These are phyloP conservation scores for Phellopilus nigrolimitatus DNA, from an alignment of 1,284 basidiomycete genomes.

Conservation along the genomic window DNA sequence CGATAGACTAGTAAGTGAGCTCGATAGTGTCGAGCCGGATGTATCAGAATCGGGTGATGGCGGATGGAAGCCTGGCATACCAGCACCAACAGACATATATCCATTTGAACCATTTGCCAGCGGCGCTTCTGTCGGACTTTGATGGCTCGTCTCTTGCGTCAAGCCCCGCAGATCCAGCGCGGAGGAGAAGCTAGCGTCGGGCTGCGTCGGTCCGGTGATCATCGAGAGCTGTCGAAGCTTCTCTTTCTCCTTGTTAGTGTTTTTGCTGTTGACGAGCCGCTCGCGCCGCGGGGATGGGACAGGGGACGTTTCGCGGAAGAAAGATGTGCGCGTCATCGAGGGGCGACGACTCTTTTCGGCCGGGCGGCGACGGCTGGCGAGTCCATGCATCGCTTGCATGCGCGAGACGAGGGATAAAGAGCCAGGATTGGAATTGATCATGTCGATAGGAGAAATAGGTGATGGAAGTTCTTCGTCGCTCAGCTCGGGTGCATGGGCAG, in stretches of 20 bases:
- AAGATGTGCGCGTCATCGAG: slow-evolving; percentile 7
- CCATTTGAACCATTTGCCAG: background rate
- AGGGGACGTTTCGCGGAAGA: slow-evolving; percentile 17
- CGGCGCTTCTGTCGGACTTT: background rate
- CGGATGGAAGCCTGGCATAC: slow-evolving; percentile 2
- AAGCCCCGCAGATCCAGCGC: slow-evolving; percentile 9
- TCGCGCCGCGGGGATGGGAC: slow-evolving; percentile 14
- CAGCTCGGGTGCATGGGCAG: too few relatives aligned
- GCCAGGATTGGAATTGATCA: slow-evolving; percentile 15
- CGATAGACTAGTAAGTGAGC: slow-evolving; percentile 1
- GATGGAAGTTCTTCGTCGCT: slow-evolving; percentile 12
- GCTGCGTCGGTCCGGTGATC: background rate
- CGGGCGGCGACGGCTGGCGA: slow-evolving; percentile 17
- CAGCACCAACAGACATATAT: background rate
- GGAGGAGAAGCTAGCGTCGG: slow-evolving; percentile 3
- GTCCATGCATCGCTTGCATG: slow-evolving; percentile 19
- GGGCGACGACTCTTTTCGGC: slow-evolving; percentile 11
- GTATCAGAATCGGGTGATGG: slow-evolving; percentile 14
- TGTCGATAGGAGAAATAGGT: slow-evolving; percentile 15
- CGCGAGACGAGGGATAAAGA: slow-evolving; percentile 20
- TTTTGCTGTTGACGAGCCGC: slow-evolving; percentile 7
- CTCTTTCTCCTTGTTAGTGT: slow-evolving; percentile 3
- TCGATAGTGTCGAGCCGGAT: slow-evolving; percentile 10
- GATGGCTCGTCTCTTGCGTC: background rate
- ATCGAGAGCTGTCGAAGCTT: slow-evolving; percentile 4